phyloP scores from a whole-genome alignment of 192 early-diverging fungal species.

The Coemansia sp. region DNA sequence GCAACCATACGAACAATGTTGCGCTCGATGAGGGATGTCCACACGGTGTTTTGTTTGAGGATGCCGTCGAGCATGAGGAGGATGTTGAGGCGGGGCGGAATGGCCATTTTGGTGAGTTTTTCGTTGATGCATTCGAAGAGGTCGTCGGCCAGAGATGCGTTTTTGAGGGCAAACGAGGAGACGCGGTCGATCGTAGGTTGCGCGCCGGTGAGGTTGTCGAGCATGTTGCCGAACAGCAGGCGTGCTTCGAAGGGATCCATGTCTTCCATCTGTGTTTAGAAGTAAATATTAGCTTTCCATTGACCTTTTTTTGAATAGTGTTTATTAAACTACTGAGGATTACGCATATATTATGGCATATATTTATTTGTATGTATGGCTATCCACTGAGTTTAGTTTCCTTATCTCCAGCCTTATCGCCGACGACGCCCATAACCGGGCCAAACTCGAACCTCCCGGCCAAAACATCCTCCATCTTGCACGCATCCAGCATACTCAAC shows the following conservation, averaged over 20 bases:
- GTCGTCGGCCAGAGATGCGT: slow-evolving; percentile 39
- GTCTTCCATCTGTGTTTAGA: slow-evolving; percentile 34
- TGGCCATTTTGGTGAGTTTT: slow-evolving; percentile 38
- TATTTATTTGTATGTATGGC: too few relatives aligned
- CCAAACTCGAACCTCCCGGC: slow-evolving; percentile 41
- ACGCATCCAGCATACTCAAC: slow-evolving; percentile 29
- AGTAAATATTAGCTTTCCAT: neutral
- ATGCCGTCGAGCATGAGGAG: slow-evolving; percentile 54
- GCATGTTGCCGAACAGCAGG: slow-evolving; percentile 54
- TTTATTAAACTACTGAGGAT: too few relatives aligned
- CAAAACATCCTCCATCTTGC: slow-evolving; percentile 15
- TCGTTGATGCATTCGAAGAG: slow-evolving; percentile 54
- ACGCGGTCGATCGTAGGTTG: slow-evolving; percentile 49
- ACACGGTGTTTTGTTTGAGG: slow-evolving; percentile 17
- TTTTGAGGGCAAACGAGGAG: slow-evolving; percentile 45
- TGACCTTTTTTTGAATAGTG: too few relatives aligned
- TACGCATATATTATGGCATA: too few relatives aligned
- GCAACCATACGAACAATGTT: slow-evolving; percentile 31
- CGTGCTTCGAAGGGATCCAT: slow-evolving; percentile 56
- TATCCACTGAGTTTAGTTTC: too few relatives aligned
- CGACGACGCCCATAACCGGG: slow-evolving; percentile 1
- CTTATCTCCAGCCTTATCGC: too few relatives aligned
- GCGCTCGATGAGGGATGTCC: slow-evolving; percentile 32
- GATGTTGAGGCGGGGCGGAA: slow-evolving; percentile 52
- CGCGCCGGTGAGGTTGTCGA: slow-evolving; percentile 49